Evolutionary conservation across 768 basidiomycete species (phyloP), one percentile per base, ranked within the genome.

Genomic region (Boletus sp.): DNA sequence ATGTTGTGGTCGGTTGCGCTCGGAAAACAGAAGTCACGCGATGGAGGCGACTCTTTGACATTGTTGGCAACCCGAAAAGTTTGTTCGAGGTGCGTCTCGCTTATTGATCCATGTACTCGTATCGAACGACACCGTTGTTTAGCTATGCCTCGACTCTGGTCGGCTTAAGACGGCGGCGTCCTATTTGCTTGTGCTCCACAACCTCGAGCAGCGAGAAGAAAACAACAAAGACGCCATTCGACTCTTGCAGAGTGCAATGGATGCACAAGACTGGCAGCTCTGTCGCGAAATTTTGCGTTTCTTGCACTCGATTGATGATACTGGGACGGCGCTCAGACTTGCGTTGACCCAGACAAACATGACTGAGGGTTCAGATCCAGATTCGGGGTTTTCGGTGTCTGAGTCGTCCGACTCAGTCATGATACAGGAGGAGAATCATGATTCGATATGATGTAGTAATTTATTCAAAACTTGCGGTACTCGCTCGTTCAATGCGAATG

Each of bases 1-100:
- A 98, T 56, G 94, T 98, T 7, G 92, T 98, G 12, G 95, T 98
- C 10, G 88, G 91, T 6, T 98, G 96, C 65, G 96, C 97, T 18
- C 80, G 97, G 52, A 99, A 99, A 76, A 98, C 93, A 7, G 97
- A 99, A 73, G 82, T 95, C 68, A 87, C 91, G 5, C 75, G 89
- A 50, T 99, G 97, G 97, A 82, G 83, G 46, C 82, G 87, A 53
- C 75, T 99, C 40, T 99, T 99, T 70, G 84, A 85, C 54, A 80
- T 92, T 35, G 94, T 96, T 3, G 97, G 97, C 7, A 90, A 88
- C 67, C 96, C 97, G 0, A 86, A 94, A 66, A 76, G 81, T 4
- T 77, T 99, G 37, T 98, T 98, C 67, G 96, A 99, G 80, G 92
- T 95, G 66, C 51, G 77, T 57, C 47, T 17, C 45, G 32, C 18